These are phyloP conservation scores for Calonectria crousiana DNA, from an alignment of 2,329 filamentous ascomycete species.

Conservation along the genomic window DNA sequence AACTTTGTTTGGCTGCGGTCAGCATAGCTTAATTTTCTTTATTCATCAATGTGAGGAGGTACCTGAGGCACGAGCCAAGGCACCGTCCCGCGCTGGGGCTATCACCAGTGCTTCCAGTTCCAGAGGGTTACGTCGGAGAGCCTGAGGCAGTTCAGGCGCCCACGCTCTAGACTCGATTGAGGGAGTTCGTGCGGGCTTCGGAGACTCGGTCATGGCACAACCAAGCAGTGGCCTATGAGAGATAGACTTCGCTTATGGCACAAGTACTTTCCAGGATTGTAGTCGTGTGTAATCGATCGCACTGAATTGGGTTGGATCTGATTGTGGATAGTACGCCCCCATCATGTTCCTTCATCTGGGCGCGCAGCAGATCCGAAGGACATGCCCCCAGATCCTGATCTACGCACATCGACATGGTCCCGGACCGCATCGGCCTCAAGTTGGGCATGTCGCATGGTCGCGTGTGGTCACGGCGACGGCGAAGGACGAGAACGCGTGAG, in stretches of 20 bases:
- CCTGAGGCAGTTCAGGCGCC: constrained; percentile 1
- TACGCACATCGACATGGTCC: constrained; percentile 10
- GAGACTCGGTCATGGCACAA: not conserved
- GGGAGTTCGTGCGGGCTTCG: constrained; percentile 12
- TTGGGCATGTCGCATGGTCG: constrained; percentile 3
- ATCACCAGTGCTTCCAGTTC: not conserved
- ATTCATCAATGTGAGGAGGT: not conserved
- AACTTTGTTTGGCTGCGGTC: constrained; percentile 23
- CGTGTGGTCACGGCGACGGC: constrained; percentile 14
- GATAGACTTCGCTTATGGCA: constrained; percentile 13
- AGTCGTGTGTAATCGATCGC: constrained; percentile 11
- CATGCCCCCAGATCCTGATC: constrained; percentile 23
- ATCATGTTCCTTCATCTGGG: constrained; percentile 21
- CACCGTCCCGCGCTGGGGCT: not conserved
- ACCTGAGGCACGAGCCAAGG: constrained; percentile 13
- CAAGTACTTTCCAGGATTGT: constrained; percentile 15
- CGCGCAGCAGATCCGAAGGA: constrained; percentile 27
- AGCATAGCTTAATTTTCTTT: constrained; percentile 13
- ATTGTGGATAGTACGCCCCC: constrained; percentile 12
- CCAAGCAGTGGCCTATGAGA: not conserved
- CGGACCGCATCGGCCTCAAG: constrained; percentile 23
- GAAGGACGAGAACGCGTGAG: constrained; percentile 22
- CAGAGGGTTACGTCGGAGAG: not conserved
- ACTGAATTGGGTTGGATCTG: constrained; percentile 8
- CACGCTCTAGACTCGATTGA: not conserved